phyloP scores from a whole-genome alignment of 495 filamentous ascomycete genomes.

The Penicillium maclennaniae region DNA sequence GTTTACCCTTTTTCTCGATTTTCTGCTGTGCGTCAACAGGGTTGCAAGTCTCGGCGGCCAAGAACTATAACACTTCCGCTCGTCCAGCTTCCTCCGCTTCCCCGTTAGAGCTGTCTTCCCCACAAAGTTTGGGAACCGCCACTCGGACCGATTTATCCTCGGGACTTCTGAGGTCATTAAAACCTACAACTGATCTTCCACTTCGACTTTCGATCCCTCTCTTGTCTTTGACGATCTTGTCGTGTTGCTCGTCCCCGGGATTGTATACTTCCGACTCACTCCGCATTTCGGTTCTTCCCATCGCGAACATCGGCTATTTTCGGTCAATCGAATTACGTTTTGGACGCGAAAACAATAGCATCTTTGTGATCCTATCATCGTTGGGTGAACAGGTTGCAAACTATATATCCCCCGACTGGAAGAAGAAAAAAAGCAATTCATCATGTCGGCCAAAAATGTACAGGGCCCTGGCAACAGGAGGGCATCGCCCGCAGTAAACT shows the following conservation, averaged over 20 bases:
- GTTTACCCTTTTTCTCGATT: background rate
- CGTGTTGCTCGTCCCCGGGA: constrained; percentile 14
- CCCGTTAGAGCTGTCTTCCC: constrained; percentile 33
- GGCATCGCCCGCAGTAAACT: constrained; percentile 81
- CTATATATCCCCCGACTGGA: background rate
- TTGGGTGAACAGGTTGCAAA: background rate
- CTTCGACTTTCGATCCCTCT: background rate
- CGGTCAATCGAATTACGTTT: constrained; percentile 6
- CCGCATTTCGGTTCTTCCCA: constrained; percentile 13
- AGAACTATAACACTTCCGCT: constrained; percentile 35
- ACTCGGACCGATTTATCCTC: constrained; percentile 22
- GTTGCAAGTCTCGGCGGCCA: background rate
- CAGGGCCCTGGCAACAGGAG: constrained; percentile 70
- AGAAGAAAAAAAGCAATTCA: constrained; percentile 7
- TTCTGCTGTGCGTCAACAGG: background rate
- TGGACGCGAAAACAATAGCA: background rate
- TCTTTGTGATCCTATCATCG: background rate
- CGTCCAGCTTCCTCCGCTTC: constrained; percentile 45
- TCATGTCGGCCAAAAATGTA: constrained; percentile 61
- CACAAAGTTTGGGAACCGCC: constrained; percentile 33
- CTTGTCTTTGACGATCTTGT: background rate
- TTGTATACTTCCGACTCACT: constrained; percentile 27
- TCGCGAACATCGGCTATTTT: constrained; percentile 6
- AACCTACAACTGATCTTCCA: background rate
- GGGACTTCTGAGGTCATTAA: constrained; percentile 7